Base-by-base conservation (phyloP, 257 asterid species). In the Gynochthodes officinalis region DNA sequence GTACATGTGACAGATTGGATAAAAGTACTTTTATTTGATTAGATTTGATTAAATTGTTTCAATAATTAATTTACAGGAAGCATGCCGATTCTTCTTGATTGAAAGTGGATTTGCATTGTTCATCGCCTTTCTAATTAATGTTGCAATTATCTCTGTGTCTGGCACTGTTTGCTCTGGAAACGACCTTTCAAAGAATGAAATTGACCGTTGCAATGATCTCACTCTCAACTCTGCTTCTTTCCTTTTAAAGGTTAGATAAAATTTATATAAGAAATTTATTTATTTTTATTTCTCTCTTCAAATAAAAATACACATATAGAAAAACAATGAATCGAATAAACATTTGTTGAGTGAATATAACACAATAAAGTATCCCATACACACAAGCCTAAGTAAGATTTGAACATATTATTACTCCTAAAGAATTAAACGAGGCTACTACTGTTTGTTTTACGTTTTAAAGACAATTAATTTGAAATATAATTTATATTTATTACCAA, bases 191-290 rank as follows among this genome's bases (percentile, higher is more conserved):
- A 0, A 54, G 10, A 84, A 84, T 0, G 69, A 82, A 28, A 10
- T 63, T 16, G 83, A 88, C 19, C 81, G 71, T 25, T 94, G 98
- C 78, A 84, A 55, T 15, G 89, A 91, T 54, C 75, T 94, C 53
- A 86, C 97, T 2, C 90, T 94, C 40, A 87, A 94, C 43, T 86
- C 96, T 43, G 98, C 98, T 25, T 88, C 98, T 33, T 94, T 94
- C 75, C 91, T 91, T 50, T 93, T 94, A 71, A 88, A 91, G 96
- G 98, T 94, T 66, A 9, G 43, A 8, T n/a, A n/a, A n/a, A 0
- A 46, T 35, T 6, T 3, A 2, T 37, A 7, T 32, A 4, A 37
- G 25, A 16, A 14, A 39, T 44, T 66, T 28, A 35, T 43, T 14
- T 13, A 0, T 46, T 16, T 1, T 32, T n/a, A 4, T 49, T 9